Percentiles rank a stretch among this genome's conserved stretches.
phyloP scores from a whole-genome alignment of 2,329 filamentous ascomycete genomes.

The Diaporthe capsici region DNA sequence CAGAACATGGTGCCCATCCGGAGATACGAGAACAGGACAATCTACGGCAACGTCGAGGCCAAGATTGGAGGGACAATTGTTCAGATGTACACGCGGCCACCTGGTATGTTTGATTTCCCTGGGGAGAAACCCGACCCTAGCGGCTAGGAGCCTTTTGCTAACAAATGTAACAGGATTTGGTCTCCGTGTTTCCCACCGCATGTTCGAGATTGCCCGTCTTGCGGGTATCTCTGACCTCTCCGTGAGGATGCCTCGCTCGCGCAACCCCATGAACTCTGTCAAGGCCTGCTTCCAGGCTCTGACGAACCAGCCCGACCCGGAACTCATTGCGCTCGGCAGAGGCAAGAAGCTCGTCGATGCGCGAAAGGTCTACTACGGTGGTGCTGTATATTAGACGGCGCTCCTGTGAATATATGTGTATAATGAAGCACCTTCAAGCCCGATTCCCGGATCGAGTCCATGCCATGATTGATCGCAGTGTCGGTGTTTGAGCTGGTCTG shows the following conservation, averaged over 20 bases:
- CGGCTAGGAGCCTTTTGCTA: constrained; percentile 3
- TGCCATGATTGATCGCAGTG: background rate
- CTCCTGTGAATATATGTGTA: constrained; percentile 41
- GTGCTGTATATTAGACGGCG: constrained; percentile 71
- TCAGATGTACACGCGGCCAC: constrained; percentile 84
- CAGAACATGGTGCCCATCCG: constrained; percentile 93
- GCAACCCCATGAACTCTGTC: constrained; percentile 98
- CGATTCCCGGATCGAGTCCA: background rate
- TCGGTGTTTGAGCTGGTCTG: background rate
- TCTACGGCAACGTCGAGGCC: constrained; percentile 84
- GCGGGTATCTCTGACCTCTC: constrained; percentile 90
- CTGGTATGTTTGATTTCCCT: constrained; percentile 74
- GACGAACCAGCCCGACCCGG: constrained; percentile 85
- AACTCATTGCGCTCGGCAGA: constrained; percentile 88
- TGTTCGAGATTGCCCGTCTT: constrained; percentile 93
- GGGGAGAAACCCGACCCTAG: background rate
- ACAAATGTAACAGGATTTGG: constrained; percentile 79
- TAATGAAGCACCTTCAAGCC: constrained; percentile 25
- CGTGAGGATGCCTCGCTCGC: constrained; percentile 84
- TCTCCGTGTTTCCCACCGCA: constrained; percentile 88
- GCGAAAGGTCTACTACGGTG: constrained; percentile 96
- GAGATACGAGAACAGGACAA: constrained; percentile 92
- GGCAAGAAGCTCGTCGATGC: constrained; percentile 98
- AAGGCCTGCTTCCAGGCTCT: constrained; percentile 91
- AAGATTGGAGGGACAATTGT: constrained; percentile 94